Base-by-base conservation (phyloP, 75 land plant species). In the Sequoiadendron giganteum region DNA sequence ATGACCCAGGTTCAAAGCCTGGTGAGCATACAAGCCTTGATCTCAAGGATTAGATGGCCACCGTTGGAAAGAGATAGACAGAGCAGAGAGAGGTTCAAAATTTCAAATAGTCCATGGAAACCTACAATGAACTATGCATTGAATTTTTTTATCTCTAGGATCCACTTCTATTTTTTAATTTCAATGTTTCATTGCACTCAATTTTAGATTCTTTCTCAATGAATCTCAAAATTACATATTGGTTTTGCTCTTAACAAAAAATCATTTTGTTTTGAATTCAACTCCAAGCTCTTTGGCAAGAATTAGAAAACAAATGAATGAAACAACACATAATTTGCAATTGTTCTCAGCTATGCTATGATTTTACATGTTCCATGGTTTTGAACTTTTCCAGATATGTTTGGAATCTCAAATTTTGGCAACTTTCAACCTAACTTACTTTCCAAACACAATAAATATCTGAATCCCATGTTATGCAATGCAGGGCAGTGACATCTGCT, bases 401-500 rank as follows among this genome's bases (percentile, higher is more conserved):
- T 61, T 61, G 68, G 18, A 61, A 61, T 21, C 25, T 61, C 68
- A 61, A 21, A 21, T 19, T 18, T 61, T 4, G 68, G 68, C 68
- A 61, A 19, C 68, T 19, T 55, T 55, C 58, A 55, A 16, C 58
- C 58, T 55, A 55, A 19, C 28, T 28, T 19, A 19, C 28, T 32
- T 72, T 75, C 13, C 16, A 34, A 75, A 34, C 77, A 75, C 34
- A 30, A n/a, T 32, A 32, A 28, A 8, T 6, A 75, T 32, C 87
- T 18, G 39, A 75, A 32, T 75, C 14, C 73, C 52, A 76, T 54
- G 55, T 34, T 47, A 18, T 16, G 72, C 54, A 85, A 18, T 90
- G 80, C 91, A 97, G 98, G 99, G 99, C 99, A 42, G 97, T 96
- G 88, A 98, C 99, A 34, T 98, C 99, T 88, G 99, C 99, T 52